These are phyloP conservation scores for Obba rivulosa DNA, from an alignment of 768 basidiomycete genomes.

Conservation along the genomic window DNA sequence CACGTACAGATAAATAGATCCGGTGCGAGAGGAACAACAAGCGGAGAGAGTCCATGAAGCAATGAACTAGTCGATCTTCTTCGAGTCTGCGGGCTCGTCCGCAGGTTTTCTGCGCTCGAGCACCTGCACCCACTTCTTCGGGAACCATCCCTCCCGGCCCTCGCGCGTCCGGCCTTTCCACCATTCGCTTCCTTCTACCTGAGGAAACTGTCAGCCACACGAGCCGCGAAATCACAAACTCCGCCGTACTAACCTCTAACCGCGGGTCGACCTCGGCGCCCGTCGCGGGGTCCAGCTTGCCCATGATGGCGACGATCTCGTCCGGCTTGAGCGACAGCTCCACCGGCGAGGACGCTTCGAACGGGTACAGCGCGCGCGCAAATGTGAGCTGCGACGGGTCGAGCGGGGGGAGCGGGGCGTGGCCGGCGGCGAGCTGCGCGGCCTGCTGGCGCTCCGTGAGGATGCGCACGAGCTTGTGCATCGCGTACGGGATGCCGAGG, in stretches of 20 bases:
- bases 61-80: constrained; percentile 34
- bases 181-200: constrained; percentile 67
- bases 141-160: constrained; percentile 94
- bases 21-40: not conserved
- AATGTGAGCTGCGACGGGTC: constrained; percentile 83
- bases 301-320: constrained; percentile 91
- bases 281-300: constrained; percentile 65
- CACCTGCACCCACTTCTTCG: constrained; percentile 80
- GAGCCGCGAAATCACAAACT: not conserved
- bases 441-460: constrained; percentile 55
- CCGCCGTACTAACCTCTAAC: constrained; percentile 45
- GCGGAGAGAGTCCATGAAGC: not conserved
- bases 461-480: constrained; percentile 82
- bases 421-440: constrained; percentile 31
- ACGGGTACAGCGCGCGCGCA: constrained; percentile 76
- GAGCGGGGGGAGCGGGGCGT: constrained; percentile 46
- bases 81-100: constrained; percentile 25
- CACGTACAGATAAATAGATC: not conserved
- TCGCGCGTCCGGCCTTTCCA: constrained; percentile 93
- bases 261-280: constrained; percentile 66
- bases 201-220: not conserved
- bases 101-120: constrained; percentile 41
- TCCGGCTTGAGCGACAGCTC: constrained; percentile 82
- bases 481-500: constrained; percentile 88
- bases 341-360: constrained; percentile 64